Conservation (phyloP, 2,329 filamentous ascomycete species). For the Monilinia fructicola region DNA sequence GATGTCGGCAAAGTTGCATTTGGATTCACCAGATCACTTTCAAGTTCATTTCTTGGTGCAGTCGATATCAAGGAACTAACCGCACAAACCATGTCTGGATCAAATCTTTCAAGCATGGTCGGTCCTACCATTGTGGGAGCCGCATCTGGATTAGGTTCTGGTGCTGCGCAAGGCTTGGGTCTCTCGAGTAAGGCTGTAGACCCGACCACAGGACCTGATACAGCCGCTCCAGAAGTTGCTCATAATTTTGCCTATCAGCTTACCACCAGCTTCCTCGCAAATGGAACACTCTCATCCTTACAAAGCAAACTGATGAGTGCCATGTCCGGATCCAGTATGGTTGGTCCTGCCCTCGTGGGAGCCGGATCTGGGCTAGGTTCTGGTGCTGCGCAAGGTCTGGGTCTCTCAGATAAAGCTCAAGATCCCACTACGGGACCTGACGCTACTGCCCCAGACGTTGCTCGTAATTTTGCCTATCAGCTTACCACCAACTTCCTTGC, state of each 20-base stretch:
- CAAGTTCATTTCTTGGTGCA: slow-evolving; percentile 20
- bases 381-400: slow-evolving; percentile 11
- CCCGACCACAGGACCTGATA: not conserved
- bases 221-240: slow-evolving; percentile 12
- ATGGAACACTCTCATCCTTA: slow-evolving; percentile 1
- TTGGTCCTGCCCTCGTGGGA: slow-evolving; percentile 10
- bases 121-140: slow-evolving; percentile 13
- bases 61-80: slow-evolving; percentile 17
- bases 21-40: slow-evolving; percentile 22
- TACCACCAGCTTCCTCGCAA: slow-evolving; percentile 19
- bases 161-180: slow-evolving; percentile 11
- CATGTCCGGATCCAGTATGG: slow-evolving; percentile 16
- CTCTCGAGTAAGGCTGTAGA: not conserved
- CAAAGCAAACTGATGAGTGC: slow-evolving; percentile 1
- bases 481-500: slow-evolving; percentile 20
- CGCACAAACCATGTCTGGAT: slow-evolving; percentile 18
- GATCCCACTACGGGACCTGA: not conserved
- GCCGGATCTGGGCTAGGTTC: slow-evolving; percentile 14
- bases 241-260: slow-evolving; percentile 17
- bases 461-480: slow-evolving; percentile 16
- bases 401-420: not conserved
- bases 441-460: slow-evolving; percentile 2
- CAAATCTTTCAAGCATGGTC: slow-evolving; percentile 7
- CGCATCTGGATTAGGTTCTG: slow-evolving; percentile 14
- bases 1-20: not conserved